Evolutionary conservation across 352 stramenopile species (phyloP).

Genomic region (Peronospora farinosa): DNA sequence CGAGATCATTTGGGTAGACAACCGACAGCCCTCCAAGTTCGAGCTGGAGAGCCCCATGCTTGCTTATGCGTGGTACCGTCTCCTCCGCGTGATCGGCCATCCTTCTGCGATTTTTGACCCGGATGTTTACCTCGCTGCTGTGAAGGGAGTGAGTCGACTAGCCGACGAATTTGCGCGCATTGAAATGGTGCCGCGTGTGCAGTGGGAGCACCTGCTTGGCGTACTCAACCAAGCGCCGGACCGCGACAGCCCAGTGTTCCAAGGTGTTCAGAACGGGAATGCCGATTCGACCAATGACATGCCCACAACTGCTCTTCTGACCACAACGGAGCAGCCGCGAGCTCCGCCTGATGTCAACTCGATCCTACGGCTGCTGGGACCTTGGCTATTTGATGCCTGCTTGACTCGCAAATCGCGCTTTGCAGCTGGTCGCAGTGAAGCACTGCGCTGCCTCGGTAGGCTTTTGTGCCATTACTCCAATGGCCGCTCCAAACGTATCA

Average conservation of each 20-base stretch:
- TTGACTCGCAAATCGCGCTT: slow-evolving; percentile 68
- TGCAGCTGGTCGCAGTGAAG: slow-evolving; percentile 63
- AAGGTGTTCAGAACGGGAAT: slow-evolving; percentile 37
- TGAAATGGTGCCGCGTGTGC: slow-evolving; percentile 58
- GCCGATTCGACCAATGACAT: slow-evolving; percentile 19
- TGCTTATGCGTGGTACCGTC: slow-evolving; percentile 78
- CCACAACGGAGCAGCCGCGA: slow-evolving; percentile 31
- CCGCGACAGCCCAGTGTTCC: slow-evolving; percentile 40
- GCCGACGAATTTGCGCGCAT: slow-evolving; percentile 68
- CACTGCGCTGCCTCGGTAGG: slow-evolving; percentile 68
- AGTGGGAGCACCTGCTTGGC: slow-evolving; percentile 69
- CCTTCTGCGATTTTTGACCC: slow-evolving; percentile 73
- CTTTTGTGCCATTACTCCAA: slow-evolving; percentile 62
- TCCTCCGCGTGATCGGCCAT: slow-evolving; percentile 78
- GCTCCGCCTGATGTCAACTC: slow-evolving; percentile 82
- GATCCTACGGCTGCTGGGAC: slow-evolving; percentile 67
- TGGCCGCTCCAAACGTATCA: slow-evolving; percentile 71
- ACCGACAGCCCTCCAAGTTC: slow-evolving; percentile 54
- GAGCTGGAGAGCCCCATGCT: slow-evolving; percentile 70
- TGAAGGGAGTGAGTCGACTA: slow-evolving; percentile 78
- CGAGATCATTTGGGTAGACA: slow-evolving; percentile 72
- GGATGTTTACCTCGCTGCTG: slow-evolving; percentile 76
- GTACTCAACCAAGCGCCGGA: slow-evolving; percentile 49
- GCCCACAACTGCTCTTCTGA: slow-evolving; percentile 8
- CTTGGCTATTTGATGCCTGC: slow-evolving; percentile 83